Percentiles rank a stretch among this genome's conserved stretches.
Conservation (phyloP, 164 flowering plant species). For the Magnolia sinica region DNA sequence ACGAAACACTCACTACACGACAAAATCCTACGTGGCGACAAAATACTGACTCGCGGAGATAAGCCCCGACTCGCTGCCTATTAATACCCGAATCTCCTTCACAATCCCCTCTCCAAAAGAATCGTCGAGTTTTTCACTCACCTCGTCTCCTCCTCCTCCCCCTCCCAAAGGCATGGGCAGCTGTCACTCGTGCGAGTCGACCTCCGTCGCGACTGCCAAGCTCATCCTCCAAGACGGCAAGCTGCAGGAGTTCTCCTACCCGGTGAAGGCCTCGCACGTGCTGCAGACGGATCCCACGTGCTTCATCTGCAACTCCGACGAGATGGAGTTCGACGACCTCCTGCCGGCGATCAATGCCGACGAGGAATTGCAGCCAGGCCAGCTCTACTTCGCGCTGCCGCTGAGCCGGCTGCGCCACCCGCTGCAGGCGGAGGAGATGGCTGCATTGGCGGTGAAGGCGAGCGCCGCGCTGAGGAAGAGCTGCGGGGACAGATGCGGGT, state of each 20-base stretch:
- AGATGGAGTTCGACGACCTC: slow-evolving; percentile 78
- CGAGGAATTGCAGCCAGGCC: slow-evolving; percentile 70
- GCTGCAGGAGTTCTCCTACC: slow-evolving; percentile 63
- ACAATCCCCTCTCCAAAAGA: background rate
- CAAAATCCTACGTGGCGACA: slow-evolving; percentile 16
- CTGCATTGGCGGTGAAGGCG: slow-evolving; percentile 90
- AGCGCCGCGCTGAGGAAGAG: slow-evolving; percentile 43
- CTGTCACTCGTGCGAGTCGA: slow-evolving; percentile 52
- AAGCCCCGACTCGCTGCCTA: background rate
- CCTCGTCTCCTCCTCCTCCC: background rate
- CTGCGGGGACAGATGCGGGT: slow-evolving; percentile 8
- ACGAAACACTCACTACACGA: slow-evolving; percentile 4
- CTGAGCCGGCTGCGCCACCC: slow-evolving; percentile 39
- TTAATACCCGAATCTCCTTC: background rate
- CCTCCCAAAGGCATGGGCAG: slow-evolving; percentile 32
- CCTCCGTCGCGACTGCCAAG: slow-evolving; percentile 60
- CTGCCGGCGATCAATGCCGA: slow-evolving; percentile 52
- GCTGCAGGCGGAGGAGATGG: slow-evolving; percentile 69
- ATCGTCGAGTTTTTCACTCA: background rate
- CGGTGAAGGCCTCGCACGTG: slow-evolving; percentile 64
- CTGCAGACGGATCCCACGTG: slow-evolving; percentile 46
- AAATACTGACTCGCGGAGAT: background rate
- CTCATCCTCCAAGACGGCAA: slow-evolving; percentile 63
- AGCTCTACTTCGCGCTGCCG: slow-evolving; percentile 77
- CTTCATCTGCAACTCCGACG: slow-evolving; percentile 85